Evolutionary conservation across 2,329 filamentous ascomycete genomes (phyloP).

Genomic region (Didymella sp.): DNA sequence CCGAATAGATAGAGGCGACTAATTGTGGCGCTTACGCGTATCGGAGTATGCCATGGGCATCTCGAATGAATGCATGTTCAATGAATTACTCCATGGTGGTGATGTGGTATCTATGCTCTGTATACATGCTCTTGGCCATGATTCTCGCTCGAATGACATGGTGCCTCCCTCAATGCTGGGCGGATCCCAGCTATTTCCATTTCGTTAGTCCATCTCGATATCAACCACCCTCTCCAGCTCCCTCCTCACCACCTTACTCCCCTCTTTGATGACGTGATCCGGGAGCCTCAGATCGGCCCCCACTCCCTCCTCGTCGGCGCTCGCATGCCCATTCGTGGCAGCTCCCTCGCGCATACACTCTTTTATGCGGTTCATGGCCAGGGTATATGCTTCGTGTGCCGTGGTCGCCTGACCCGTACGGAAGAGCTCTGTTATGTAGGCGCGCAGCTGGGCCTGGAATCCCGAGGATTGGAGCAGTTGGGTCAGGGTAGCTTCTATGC

Average conservation of each 20-base stretch:
- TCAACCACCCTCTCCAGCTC: constrained; percentile 60
- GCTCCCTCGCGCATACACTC: constrained; percentile 3
- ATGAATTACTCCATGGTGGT: background rate
- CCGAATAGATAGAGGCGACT: constrained; percentile 29
- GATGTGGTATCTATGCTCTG: background rate
- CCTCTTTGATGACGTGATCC: constrained; percentile 57
- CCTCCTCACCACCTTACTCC: constrained; percentile 59
- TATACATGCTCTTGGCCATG: background rate
- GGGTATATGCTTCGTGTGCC: constrained; percentile 63
- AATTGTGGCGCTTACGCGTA: constrained; percentile 22
- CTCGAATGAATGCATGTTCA: constrained; percentile 3
- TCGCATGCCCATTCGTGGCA: constrained; percentile 28
- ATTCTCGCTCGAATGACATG: background rate
- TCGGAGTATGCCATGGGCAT: constrained; percentile 3
- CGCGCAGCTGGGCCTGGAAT: constrained; percentile 64
- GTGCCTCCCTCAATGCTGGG: too few relatives aligned
- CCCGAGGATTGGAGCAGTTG: constrained; percentile 64
- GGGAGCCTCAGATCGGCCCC: constrained; percentile 54
- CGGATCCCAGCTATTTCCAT: too few relatives aligned
- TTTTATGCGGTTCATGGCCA: constrained; percentile 55
- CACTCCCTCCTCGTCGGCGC: constrained; percentile 34
- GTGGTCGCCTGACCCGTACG: constrained; percentile 64
- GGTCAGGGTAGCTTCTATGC: constrained; percentile 62
- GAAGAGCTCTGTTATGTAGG: constrained; percentile 63
- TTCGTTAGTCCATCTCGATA: constrained; percentile 24